Base-by-base conservation (phyloP, 2,329 filamentous ascomycete genomes). In the Ceratocystis cacaofunesta region DNA sequence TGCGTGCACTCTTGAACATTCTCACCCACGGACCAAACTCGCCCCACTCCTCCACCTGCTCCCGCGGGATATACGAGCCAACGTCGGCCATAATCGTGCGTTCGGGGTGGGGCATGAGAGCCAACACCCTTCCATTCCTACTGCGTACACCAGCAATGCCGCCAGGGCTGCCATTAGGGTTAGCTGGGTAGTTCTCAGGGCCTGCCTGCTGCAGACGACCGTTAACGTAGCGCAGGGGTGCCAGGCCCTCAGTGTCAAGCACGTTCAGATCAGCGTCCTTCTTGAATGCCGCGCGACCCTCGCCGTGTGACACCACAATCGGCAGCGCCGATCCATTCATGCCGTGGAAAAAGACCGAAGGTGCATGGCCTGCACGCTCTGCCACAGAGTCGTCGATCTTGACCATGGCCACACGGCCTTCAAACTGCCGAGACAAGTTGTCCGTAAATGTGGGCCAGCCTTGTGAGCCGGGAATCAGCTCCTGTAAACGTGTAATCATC, bases 61-160 rank as follows among this genome's bases (percentile, higher is more conserved):
- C 76, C 2, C 71, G 71, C 6, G 90, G 88, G 68, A 87, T 77
- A 74, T 86, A 96, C 74, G 88, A 92, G 61, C 81, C 85, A 68
- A 91, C 86, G 67, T 90, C 89, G 66, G 84, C 85, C 78, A 95
- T 78, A 67, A 95, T 85, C 17, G 89, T 95, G n/a, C 91, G 83
- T 78, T 96, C 91, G 0, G 91, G 91, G 74, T 96, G 91, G 68
- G 92, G 92, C 91, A 96, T 96, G 77, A 96, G 83, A 5, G 90
- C 90, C 70, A 96, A 75, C 0, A 95, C 89, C 66, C 89, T 82
- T 12, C 91, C 91, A 72, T 95, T 87, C 55, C 78, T 81, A 71
- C 84, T 91, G 70, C 87, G 80, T 30, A 95, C 87, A 72, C 86
- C 90, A 0, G 91, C 89, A 69, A 96, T 88, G 72, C 89, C 91